Evolutionary conservation across 208 protist genomes (phyloP).

Genomic region (Acanthamoeba lenticulata): DNA sequence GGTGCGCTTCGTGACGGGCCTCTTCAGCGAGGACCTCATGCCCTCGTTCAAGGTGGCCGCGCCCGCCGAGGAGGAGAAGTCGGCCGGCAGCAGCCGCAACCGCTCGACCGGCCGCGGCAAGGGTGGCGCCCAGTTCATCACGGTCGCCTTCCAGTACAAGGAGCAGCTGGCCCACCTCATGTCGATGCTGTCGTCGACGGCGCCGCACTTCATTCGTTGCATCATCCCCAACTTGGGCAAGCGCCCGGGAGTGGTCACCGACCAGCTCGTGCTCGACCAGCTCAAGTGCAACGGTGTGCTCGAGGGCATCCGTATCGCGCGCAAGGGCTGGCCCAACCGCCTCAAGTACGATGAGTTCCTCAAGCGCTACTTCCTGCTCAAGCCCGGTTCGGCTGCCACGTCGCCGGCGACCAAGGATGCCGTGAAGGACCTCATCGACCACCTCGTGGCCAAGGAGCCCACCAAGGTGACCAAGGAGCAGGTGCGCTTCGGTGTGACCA

Average conservation of each 20-base stretch:
- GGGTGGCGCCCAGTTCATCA: conserved; percentile 82
- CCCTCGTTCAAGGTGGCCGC: conserved; percentile 64
- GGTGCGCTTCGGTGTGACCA: conserved; percentile 86
- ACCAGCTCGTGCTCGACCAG: conserved; percentile 84
- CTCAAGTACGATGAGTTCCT: conserved; percentile 87
- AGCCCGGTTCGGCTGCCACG: background rate
- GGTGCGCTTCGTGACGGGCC: conserved; percentile 71
- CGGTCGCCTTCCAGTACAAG: conserved; percentile 84
- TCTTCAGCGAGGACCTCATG: conserved; percentile 78
- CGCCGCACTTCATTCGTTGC: conserved; percentile 88
- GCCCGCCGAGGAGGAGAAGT: background rate
- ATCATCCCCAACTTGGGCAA: conserved; percentile 89
- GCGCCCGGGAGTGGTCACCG: conserved; percentile 73
- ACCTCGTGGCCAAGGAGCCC: conserved; percentile 71
- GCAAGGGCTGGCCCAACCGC: conserved; percentile 88
- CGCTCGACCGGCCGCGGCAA: conserved; percentile 51
- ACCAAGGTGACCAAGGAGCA: conserved; percentile 78
- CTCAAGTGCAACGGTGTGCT: conserved; percentile 89
- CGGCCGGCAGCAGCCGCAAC: conserved; percentile 45
- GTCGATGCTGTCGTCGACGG: conserved; percentile 80
- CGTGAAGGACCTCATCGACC: conserved; percentile 80
- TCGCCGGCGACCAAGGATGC: conserved; percentile 73
- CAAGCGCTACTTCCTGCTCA: conserved; percentile 81
- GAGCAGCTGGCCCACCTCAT: conserved; percentile 85
- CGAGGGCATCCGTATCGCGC: conserved; percentile 87